Percentiles rank a stretch among this genome's conserved stretches.
Evolutionary conservation across 495 filamentous ascomycete genomes (phyloP).

Genomic region (Parachaetomium inaequale): DNA sequence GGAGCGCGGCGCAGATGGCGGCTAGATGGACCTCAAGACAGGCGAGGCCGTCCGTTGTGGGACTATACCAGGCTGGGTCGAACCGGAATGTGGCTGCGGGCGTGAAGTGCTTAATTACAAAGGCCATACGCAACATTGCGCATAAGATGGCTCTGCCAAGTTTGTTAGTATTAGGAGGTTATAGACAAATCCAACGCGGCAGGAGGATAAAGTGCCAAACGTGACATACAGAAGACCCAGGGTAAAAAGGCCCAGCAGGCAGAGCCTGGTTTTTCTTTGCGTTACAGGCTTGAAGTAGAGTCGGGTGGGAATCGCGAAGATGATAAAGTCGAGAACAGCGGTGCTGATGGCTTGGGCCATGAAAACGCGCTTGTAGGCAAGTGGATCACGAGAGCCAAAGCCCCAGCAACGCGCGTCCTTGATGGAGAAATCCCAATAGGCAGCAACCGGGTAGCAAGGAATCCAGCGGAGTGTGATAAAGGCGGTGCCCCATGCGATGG

Average conservation of each 20-base stretch:
- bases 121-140: constrained; percentile 6
- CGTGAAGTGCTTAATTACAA: neutral
- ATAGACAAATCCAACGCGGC: constrained; percentile 21
- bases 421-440: constrained; percentile 23
- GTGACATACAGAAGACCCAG: constrained; percentile 22
- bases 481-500: constrained; percentile 25
- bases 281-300: constrained; percentile 27
- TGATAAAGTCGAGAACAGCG: constrained; percentile 27
- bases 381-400: constrained; percentile 24
- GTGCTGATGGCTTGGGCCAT: constrained; percentile 27
- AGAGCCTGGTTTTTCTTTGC: constrained; percentile 15
- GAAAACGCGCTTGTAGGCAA: constrained; percentile 19
- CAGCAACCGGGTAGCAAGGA: constrained; percentile 24
- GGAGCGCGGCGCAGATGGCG: constrained; percentile 31
- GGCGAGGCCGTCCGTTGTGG: constrained; percentile 27
- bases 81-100: neutral
- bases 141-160: constrained; percentile 12
- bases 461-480: constrained; percentile 26
- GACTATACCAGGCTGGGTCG: constrained; percentile 32
- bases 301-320: constrained; percentile 27
- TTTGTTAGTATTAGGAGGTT: neutral
- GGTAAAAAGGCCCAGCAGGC: constrained; percentile 22
- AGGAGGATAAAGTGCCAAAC: constrained; percentile 19
- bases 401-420: constrained; percentile 26
- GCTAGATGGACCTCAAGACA: constrained; percentile 30